Evolutionary conservation across 2,329 filamentous ascomycete genomes (phyloP).

Genomic region (Ophiocordyceps camponoti-leonardi): DNA sequence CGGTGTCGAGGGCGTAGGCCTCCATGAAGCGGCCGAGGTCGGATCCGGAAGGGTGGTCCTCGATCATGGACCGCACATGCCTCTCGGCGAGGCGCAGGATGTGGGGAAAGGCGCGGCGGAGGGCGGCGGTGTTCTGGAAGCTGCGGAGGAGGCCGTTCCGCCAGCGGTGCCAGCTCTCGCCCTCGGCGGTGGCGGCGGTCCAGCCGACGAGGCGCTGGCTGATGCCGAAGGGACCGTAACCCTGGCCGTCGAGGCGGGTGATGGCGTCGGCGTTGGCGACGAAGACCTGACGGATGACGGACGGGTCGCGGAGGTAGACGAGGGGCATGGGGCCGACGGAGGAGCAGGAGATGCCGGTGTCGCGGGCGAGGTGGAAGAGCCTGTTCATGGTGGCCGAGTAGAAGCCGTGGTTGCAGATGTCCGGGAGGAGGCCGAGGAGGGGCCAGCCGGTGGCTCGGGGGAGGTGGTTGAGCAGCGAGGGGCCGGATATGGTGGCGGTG

Average conservation of each 20-base stretch:
- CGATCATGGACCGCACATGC: not conserved
- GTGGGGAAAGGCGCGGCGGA: not conserved
- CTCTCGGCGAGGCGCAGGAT: conserved; percentile 1
- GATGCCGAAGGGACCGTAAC: conserved; percentile 1
- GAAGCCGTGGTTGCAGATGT: conserved; percentile 2
- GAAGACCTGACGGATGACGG: conserved; percentile 1
- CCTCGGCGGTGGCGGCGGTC: conserved; percentile 1
- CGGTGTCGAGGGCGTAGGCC: conserved; percentile 1
- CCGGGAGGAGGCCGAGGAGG: conserved; percentile 1
- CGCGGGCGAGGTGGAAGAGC: not conserved
- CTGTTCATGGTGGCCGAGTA: not conserved
- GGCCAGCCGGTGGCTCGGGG: conserved; percentile 1
- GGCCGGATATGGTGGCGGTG: not conserved
- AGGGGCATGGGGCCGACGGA: not conserved
- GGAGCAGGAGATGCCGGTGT: conserved; percentile 1
- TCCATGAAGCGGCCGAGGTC: conserved; percentile 1
- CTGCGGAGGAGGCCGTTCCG: conserved; percentile 1
- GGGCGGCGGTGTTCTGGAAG: not conserved
- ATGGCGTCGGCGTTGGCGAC: conserved; percentile 1
- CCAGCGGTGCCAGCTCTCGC: conserved; percentile 2
- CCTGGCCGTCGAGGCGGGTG: not conserved
- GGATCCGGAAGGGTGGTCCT: not conserved
- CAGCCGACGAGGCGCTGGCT: not conserved
- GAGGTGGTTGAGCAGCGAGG: not conserved
- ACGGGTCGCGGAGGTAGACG: conserved; percentile 1